Conservation (phyloP, 768 basidiomycete species). For the Lentinus brumalis region DNA sequence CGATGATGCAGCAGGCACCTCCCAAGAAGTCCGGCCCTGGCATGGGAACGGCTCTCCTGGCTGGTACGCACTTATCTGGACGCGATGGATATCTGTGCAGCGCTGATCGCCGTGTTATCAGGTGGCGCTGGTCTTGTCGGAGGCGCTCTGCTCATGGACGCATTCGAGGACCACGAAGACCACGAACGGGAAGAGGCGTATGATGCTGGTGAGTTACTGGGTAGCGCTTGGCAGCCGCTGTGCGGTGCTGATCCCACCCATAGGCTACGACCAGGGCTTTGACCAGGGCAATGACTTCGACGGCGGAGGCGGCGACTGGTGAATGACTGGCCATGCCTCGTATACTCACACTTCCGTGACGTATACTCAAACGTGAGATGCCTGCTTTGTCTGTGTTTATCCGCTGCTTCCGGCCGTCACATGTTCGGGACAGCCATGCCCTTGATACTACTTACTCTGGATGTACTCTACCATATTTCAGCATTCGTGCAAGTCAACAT, state of each 20-base stretch:
- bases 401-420: too few species aligned
- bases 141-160: constrained; percentile 56
- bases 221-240: too few species aligned
- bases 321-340: not conserved
- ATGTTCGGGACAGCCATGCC: too few species aligned
- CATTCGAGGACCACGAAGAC: constrained; percentile 47
- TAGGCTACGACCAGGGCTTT: constrained; percentile 33
- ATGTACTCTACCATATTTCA: too few species aligned
- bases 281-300: constrained; percentile 27
- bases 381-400: not conserved
- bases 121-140: constrained; percentile 70
- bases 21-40: constrained; percentile 52
- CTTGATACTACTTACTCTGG: too few species aligned
- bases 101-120: constrained; percentile 20
- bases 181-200: constrained; percentile 34
- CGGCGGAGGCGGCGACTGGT: constrained; percentile 27
- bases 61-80: constrained; percentile 38
- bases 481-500: too few species aligned
- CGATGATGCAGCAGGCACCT: constrained; percentile 36
- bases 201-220: constrained; percentile 35
- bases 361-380: not conserved
- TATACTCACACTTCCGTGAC: not conserved
- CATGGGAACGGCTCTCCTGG: constrained; percentile 47
- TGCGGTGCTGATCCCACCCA: constrained; percentile 5
- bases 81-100: not conserved